These are phyloP conservation scores for Aureobasidium sp. DNA, from an alignment of 2,329 filamentous ascomycete genomes.

Conservation along the genomic window DNA sequence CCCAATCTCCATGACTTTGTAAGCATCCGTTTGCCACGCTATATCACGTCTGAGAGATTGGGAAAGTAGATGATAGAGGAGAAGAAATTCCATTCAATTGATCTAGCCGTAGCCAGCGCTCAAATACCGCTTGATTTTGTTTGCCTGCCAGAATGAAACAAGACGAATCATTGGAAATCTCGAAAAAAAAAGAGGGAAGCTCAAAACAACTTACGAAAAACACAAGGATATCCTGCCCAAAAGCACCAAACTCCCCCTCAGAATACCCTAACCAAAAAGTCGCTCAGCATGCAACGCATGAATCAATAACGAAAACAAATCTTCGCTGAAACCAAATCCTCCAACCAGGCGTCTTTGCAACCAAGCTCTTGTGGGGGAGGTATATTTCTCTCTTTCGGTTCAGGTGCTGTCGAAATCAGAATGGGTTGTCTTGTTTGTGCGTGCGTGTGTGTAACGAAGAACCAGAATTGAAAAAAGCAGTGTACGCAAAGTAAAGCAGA, in stretches of 20 bases:
- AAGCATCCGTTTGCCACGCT: background rate
- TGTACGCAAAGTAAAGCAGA: background rate
- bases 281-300: background rate
- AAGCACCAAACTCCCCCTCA: background rate
- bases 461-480: background rate
- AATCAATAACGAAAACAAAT: background rate
- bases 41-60: no score
- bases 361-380: background rate
- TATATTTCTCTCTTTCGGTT: background rate
- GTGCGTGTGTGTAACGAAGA: background rate
- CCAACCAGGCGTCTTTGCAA: background rate
- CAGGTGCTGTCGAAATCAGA: conserved; percentile 7
- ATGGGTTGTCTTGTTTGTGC: background rate
- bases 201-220: background rate
- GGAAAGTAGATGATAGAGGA: background rate
- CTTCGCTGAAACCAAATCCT: background rate
- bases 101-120: background rate
- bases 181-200: background rate
- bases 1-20: background rate
- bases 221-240: background rate
- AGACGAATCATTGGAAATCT: background rate
- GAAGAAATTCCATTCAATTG: background rate
- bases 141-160: background rate
- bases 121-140: background rate
- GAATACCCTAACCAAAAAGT: background rate